Evolutionary conservation across 352 stramenopile species (phyloP).

Genomic region (Phytopythium aichiense): DNA sequence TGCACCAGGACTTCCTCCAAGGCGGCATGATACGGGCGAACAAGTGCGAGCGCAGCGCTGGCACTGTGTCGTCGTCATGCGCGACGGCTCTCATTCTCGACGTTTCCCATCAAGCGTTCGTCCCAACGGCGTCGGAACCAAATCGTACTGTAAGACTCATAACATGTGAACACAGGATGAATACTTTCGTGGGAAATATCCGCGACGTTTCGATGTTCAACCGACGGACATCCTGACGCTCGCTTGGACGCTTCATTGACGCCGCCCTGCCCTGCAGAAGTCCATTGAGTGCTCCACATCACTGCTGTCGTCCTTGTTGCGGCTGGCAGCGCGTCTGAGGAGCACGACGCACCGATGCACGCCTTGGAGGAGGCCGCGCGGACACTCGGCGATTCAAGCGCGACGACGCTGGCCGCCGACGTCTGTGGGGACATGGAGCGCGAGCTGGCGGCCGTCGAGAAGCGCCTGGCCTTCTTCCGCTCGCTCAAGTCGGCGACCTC

Average conservation of each 20-base stretch:
- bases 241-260: no score
- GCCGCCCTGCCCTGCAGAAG: no score
- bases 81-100: not conserved
- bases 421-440: conserved; percentile 39
- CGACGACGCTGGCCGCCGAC: conserved; percentile 7
- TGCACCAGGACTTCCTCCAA: not conserved
- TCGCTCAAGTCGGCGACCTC: not conserved
- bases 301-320: no score
- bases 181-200: not conserved
- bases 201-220: not conserved
- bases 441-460: conserved; percentile 35
- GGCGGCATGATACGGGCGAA: no score
- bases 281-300: no score
- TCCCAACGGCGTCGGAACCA: not conserved
- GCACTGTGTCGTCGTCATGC: no score
- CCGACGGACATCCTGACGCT: not conserved
- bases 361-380: not conserved
- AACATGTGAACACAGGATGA: not conserved
- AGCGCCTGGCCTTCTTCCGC: conserved; percentile 26
- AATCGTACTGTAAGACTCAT: not conserved
- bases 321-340: not conserved
- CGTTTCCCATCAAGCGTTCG: not conserved
- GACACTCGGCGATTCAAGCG: not conserved
- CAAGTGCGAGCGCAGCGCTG: no score
- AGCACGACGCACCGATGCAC: not conserved